A percentile compares a stretch with the other conserved stretches of the same genome.
Evolutionary conservation across 1,139 yeast genomes (phyloP).

Genomic region (Zygosaccharomyces pseudobailii): DNA sequence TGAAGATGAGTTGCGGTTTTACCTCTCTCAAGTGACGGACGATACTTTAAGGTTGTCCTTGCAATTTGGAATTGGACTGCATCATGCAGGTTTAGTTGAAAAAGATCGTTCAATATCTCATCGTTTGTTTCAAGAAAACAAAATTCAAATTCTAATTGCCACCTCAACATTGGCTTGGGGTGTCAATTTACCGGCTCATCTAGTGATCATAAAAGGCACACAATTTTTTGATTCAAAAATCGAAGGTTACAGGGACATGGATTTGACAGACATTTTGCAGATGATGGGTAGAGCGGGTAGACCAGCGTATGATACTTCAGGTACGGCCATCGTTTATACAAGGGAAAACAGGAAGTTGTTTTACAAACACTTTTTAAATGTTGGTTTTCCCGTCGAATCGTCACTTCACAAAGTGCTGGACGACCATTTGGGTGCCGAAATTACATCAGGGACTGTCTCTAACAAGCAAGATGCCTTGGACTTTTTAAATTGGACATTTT

Average conservation of each 20-base stretch:
- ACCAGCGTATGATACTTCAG: slow-evolving; percentile 93
- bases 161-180: slow-evolving; percentile 87
- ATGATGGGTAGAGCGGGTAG: slow-evolving; percentile 83
- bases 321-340: slow-evolving; percentile 91
- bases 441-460: slow-evolving; percentile 78
- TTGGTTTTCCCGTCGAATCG: slow-evolving; percentile 97
- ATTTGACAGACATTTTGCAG: slow-evolving; percentile 70
- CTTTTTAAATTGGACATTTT: slow-evolving; percentile 90
- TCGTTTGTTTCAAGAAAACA: slow-evolving; percentile 74
- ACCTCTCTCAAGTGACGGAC: slow-evolving; percentile 69
- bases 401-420: slow-evolving; percentile 88
- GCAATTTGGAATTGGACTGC: slow-evolving; percentile 95
- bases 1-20: slow-evolving; percentile 68
- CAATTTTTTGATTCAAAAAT: slow-evolving; percentile 42
- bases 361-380: slow-evolving; percentile 88
- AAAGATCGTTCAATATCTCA: slow-evolving; percentile 86
- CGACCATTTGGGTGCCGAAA: slow-evolving; percentile 95
- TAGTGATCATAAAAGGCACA: slow-evolving; percentile 57
- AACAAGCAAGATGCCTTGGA: slow-evolving; percentile 87
- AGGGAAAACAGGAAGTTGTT: slow-evolving; percentile 88
- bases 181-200: slow-evolving; percentile 56
- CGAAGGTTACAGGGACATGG: slow-evolving; percentile 52
- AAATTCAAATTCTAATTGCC: slow-evolving; percentile 85
- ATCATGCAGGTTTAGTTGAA: slow-evolving; percentile 96
- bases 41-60: slow-evolving; percentile 79